Evolutionary conservation across 2,329 filamentous ascomycete genomes (phyloP).

Genomic region (Cytospora piceicola): DNA sequence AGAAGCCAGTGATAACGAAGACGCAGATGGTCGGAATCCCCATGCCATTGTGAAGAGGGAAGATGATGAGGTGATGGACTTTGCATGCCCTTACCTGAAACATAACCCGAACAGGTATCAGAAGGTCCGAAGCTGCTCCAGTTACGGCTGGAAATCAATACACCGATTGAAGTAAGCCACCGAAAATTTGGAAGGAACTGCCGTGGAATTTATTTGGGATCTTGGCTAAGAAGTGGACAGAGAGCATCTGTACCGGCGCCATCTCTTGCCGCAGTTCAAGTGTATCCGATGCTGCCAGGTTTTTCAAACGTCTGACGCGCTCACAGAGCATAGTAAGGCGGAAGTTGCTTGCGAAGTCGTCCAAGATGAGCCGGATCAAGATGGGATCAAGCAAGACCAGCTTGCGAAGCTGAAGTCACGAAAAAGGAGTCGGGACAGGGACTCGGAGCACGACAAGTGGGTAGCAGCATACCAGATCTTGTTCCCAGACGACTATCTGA

Average conservation of each 20-base stretch:
- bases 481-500: not conserved
- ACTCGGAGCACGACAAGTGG: not conserved
- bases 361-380: not conserved
- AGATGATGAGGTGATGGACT: not conserved
- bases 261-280: not conserved
- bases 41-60: not conserved
- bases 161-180: not conserved
- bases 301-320: not conserved
- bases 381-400: not conserved
- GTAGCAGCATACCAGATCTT: not conserved
- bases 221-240: not conserved
- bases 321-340: not conserved
- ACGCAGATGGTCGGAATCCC: not conserved
- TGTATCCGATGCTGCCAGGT: not conserved
- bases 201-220: not conserved
- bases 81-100: constrained; percentile 8
- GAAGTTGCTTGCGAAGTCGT: not conserved
- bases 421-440: not conserved
- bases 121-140: not conserved
- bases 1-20: not conserved
- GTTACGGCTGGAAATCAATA: not conserved
- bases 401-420: not conserved
- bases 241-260: constrained; percentile 8
- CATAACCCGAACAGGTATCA: not conserved
- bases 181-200: too few species aligned